These are phyloP conservation scores for Leccinum pallidistipes DNA, from an alignment of 1,284 basidiomycete species.

Conservation along the genomic window DNA sequence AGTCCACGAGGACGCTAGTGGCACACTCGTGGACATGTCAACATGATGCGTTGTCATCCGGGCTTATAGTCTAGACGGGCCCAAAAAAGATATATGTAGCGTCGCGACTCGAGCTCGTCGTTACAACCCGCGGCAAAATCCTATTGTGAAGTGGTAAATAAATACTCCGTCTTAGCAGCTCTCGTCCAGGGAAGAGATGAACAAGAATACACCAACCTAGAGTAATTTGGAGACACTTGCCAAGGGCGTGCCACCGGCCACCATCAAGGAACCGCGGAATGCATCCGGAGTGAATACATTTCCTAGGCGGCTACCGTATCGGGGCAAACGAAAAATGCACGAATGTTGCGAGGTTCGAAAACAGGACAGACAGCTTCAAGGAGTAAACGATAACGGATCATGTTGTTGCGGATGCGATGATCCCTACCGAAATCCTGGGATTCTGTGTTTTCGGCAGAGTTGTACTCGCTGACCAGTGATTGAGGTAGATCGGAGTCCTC, in stretches of 20 bases:
- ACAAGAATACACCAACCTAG: neutral
- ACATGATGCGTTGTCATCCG: neutral
- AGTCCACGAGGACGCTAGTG: slow-evolving; percentile 17
- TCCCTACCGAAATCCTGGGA: neutral
- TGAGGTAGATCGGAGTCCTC: slow-evolving; percentile 2
- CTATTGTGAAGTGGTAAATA: neutral
- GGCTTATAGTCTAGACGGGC: neutral
- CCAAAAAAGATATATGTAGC: neutral
- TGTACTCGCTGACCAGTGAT: slow-evolving; percentile 1
- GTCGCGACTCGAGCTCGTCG: neutral
- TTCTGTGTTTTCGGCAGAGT: neutral
- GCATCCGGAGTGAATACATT: neutral
- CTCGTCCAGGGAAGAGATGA: neutral
- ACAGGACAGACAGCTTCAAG: neutral
- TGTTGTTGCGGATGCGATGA: neutral
- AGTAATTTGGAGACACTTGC: neutral
- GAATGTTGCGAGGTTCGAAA: neutral
- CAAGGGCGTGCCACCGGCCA: slow-evolving; percentile 1
- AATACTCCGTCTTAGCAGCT: neutral
- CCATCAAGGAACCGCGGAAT: neutral
- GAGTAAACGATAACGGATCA: neutral
- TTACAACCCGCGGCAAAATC: neutral
- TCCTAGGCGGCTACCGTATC: neutral
- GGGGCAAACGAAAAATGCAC: neutral
- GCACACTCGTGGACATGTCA: slow-evolving; percentile 2